Percentiles rank a stretch among this genome's conserved stretches.
phyloP scores from a whole-genome alignment of 1,284 basidiomycete genomes.

The Moniliella sp. region DNA sequence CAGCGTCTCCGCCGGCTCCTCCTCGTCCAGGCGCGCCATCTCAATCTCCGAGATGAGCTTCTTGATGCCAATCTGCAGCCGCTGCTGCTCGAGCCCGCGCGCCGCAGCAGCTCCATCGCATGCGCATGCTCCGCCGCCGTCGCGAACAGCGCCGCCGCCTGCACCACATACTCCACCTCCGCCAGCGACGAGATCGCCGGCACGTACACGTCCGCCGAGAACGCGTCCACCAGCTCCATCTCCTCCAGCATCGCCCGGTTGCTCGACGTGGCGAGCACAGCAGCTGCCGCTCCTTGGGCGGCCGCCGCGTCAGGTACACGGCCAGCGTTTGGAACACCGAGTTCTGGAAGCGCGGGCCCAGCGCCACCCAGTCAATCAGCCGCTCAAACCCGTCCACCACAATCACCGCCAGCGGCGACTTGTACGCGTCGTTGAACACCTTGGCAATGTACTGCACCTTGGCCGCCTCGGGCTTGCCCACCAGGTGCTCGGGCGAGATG shows the following conservation, averaged over 20 bases:
- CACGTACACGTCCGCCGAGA: conserved; percentile 69
- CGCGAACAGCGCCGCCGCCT: conserved; percentile 61
- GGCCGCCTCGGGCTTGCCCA: conserved; percentile 70
- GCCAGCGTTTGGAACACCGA: conserved; percentile 72
- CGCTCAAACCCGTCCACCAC: conserved; percentile 53
- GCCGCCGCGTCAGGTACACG: conserved; percentile 66
- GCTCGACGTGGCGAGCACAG: conserved; percentile 61
- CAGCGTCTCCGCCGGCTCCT: conserved; percentile 34
- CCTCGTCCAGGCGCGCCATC: conserved; percentile 78
- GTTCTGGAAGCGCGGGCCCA: conserved; percentile 89
- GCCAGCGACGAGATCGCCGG: conserved; percentile 56
- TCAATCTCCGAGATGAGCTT: conserved; percentile 64
- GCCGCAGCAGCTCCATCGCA: conserved; percentile 49
- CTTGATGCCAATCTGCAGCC: conserved; percentile 68
- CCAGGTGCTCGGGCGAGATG: conserved; percentile 86
- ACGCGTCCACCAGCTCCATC: conserved; percentile 65
- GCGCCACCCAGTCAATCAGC: conserved; percentile 57
- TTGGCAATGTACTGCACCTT: conserved; percentile 83
- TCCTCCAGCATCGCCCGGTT: conserved; percentile 67
- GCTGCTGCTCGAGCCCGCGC: conserved; percentile 51
- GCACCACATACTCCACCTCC: conserved; percentile 55
- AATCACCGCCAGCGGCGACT: conserved; percentile 82
- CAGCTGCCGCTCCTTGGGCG: conserved; percentile 53
- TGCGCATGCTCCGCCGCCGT: conserved; percentile 41
- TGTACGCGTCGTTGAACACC: conserved; percentile 85